These are phyloP conservation scores for Leptosphaerulina australis DNA, from an alignment of 2,329 filamentous ascomycete species.

Conservation along the genomic window DNA sequence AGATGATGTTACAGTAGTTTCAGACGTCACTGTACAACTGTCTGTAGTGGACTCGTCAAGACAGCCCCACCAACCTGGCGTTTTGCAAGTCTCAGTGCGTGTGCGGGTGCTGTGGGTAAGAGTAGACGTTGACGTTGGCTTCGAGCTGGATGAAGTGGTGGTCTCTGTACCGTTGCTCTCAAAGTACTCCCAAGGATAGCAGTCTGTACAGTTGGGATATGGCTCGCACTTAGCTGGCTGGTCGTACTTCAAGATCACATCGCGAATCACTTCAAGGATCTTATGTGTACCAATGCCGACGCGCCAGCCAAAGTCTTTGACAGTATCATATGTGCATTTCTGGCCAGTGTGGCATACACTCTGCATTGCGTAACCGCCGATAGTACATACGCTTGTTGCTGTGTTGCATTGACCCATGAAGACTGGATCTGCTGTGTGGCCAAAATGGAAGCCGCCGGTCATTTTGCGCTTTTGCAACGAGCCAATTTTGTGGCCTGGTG, in stretches of 20 bases:
- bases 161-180: slow-evolving; percentile 86
- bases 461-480: slow-evolving; percentile 66
- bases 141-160: slow-evolving; percentile 63
- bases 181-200: slow-evolving; percentile 91
- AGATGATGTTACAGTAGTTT: slow-evolving; percentile 44
- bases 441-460: slow-evolving; percentile 87
- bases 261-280: slow-evolving; percentile 84
- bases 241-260: slow-evolving; percentile 85
- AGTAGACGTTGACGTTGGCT: slow-evolving; percentile 63
- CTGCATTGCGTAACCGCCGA: slow-evolving; percentile 92
- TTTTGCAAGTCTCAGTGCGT: slow-evolving; percentile 84
- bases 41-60: slow-evolving; percentile 67
- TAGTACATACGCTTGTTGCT: slow-evolving; percentile 84
- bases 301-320: slow-evolving; percentile 88
- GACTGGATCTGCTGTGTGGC: slow-evolving; percentile 93
- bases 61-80: slow-evolving; percentile 90
- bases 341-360: slow-evolving; percentile 87
- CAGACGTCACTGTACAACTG: slow-evolving; percentile 55
- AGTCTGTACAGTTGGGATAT: slow-evolving; percentile 83
- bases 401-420: slow-evolving; percentile 94
- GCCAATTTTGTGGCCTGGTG: slow-evolving; percentile 75
- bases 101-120: slow-evolving; percentile 53
- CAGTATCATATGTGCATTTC: slow-evolving; percentile 91
- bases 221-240: slow-evolving; percentile 75
- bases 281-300: slow-evolving; percentile 90